Evolutionary conservation across 371 early-diverging fungal species (phyloP).

Genomic region (Mucor mucedo): DNA sequence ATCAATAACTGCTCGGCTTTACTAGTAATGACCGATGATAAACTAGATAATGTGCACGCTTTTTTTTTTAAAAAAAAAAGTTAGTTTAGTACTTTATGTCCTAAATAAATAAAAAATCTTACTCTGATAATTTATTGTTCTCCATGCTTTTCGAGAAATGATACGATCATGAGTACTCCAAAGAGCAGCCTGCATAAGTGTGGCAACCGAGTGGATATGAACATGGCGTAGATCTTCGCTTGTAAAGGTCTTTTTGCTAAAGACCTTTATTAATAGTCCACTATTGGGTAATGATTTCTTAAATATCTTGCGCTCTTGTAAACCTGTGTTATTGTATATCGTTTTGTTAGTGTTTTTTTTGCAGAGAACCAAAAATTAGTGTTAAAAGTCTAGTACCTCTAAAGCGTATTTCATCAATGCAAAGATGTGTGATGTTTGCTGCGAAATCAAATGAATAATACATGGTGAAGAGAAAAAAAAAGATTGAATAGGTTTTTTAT

Average conservation of each 20-base stretch:
- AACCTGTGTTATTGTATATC: constrained; percentile 14
- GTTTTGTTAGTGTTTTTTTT: not conserved
- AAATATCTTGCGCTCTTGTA: constrained; percentile 51
- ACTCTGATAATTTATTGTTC: constrained; percentile 54
- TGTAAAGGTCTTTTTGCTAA: constrained; percentile 40
- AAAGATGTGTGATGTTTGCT: constrained; percentile 42
- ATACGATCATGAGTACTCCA: constrained; percentile 52
- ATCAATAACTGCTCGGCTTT: constrained; percentile 39
- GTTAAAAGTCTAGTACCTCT: constrained; percentile 29
- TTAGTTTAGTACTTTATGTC: not conserved
- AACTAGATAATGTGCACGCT: constrained; percentile 47
- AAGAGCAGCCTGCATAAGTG: constrained; percentile 53
- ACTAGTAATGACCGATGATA: constrained; percentile 34
- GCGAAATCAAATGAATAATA: constrained; percentile 47
- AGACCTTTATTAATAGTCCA: constrained; percentile 45
- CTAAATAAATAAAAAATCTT: constrained; percentile 8
- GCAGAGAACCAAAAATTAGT: not conserved
- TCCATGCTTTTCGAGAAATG: constrained; percentile 50
- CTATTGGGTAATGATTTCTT: constrained; percentile 53
- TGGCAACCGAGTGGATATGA: constrained; percentile 52
- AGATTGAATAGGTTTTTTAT: constrained; percentile 3
- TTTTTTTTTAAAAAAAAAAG: not conserved
- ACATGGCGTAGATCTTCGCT: constrained; percentile 39
- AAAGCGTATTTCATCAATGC: constrained; percentile 48
- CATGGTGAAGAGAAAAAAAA: constrained; percentile 4